Percentiles rank a stretch among this genome's conserved stretches.
phyloP scores from a whole-genome alignment of 2,329 filamentous ascomycete species.

The Talaromyces sp. region DNA sequence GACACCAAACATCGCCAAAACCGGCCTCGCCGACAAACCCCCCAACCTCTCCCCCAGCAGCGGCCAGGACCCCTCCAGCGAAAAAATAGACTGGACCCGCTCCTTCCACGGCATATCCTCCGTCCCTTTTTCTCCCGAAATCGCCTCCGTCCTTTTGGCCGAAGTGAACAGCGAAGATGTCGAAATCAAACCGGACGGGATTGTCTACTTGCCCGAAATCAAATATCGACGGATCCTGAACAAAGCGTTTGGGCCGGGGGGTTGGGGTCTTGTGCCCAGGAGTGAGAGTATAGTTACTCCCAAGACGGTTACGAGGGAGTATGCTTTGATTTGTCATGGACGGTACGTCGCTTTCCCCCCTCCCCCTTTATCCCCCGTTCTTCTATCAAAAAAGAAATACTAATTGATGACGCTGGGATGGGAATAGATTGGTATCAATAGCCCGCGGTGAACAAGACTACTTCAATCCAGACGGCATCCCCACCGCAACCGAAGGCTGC shows the following conservation, averaged over 20 bases:
- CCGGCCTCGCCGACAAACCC: slow-evolving; percentile 38
- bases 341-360: slow-evolving; percentile 54
- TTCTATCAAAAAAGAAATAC: no score
- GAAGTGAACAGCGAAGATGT: slow-evolving; percentile 72
- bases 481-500: slow-evolving; percentile 92
- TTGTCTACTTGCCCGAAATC: slow-evolving; percentile 95
- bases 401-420: not conserved
- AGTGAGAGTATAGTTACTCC: slow-evolving; percentile 83
- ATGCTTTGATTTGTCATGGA: slow-evolving; percentile 83
- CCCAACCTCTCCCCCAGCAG: slow-evolving; percentile 29
- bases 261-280: slow-evolving; percentile 88
- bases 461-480: slow-evolving; percentile 84
- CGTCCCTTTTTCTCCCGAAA: slow-evolving; percentile 69
- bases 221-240: slow-evolving; percentile 94
- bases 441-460: slow-evolving; percentile 93
- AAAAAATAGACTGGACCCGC: slow-evolving; percentile 73
- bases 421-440: slow-evolving; percentile 83
- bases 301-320: slow-evolving; percentile 81
- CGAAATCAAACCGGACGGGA: slow-evolving; percentile 96
- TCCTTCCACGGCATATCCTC: slow-evolving; percentile 76
- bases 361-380: no score
- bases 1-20: slow-evolving; percentile 39
- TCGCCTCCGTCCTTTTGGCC: slow-evolving; percentile 65
- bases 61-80: slow-evolving; percentile 19
- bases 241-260: slow-evolving; percentile 86